phyloP scores from a whole-genome alignment of 352 stramenopile species.

The Globisporangium lucens region DNA sequence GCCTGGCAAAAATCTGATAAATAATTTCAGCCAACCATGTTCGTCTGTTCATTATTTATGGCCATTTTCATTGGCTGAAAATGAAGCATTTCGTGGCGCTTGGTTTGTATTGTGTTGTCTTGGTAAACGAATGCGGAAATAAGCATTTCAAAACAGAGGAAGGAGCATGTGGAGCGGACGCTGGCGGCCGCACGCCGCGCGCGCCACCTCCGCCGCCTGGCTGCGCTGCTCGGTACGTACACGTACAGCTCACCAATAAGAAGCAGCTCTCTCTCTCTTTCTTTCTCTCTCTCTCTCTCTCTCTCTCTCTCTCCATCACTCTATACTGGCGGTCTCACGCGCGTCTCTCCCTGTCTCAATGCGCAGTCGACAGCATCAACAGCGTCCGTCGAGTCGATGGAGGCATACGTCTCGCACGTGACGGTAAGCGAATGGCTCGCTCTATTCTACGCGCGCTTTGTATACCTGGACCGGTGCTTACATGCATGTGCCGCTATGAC shows the following conservation, averaged over 20 bases:
- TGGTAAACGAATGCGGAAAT: not conserved
- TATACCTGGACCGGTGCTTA: too few relatives aligned
- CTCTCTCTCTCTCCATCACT: not conserved
- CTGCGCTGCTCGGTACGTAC: constrained; percentile 8
- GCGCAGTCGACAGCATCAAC: constrained; percentile 14
- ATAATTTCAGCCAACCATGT: not conserved
- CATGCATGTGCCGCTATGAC: not conserved
- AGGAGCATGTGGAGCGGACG: constrained; percentile 9
- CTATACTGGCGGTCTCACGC: not conserved
- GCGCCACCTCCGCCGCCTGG: constrained; percentile 1
- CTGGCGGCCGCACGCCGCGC: constrained; percentile 6
- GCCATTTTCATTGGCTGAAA: not conserved
- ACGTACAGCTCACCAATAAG: too few relatives aligned
- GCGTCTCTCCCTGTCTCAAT: not conserved
- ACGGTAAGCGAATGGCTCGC: constrained; percentile 15
- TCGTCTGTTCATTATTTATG: not conserved
- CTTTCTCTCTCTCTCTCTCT: not conserved
- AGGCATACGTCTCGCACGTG: constrained; percentile 52
- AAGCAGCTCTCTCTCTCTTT: not conserved
- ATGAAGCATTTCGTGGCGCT: not conserved
- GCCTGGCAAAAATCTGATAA: not conserved
- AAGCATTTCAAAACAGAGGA: not conserved
- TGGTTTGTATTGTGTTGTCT: not conserved
- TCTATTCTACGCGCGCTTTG: too few relatives aligned
- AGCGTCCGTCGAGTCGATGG: constrained; percentile 38